Evolutionary conservation across 1,284 basidiomycete species (phyloP).

Genomic region (Volvariella volvacea): DNA sequence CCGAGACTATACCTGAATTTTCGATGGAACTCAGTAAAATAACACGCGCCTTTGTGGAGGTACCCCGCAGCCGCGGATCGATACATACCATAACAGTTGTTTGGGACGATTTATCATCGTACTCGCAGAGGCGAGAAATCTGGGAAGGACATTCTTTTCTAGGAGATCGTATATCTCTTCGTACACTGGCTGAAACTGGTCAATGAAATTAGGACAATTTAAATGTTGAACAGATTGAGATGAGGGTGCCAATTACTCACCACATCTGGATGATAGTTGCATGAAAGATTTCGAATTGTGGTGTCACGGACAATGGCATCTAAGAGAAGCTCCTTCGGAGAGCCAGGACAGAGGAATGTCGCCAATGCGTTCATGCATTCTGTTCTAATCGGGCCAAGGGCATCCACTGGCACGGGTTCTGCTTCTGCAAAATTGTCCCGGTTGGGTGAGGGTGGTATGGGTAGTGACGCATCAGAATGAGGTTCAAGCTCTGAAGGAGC

Average conservation of each 20-base stretch:
- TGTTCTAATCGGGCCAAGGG: slow-evolving; percentile 14
- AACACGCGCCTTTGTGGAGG: too few species aligned
- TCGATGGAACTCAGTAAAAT: too few species aligned
- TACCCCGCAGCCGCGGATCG: background rate
- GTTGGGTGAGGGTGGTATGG: too few species aligned
- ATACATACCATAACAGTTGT: slow-evolving; percentile 25
- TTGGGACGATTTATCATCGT: slow-evolving; percentile 31
- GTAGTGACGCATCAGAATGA: too few species aligned
- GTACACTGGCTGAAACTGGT: slow-evolving; percentile 29
- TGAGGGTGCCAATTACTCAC: slow-evolving; percentile 18
- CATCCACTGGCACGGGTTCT: slow-evolving; percentile 8
- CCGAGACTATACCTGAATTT: slow-evolving; percentile 18
- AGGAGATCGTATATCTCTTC: slow-evolving; percentile 24
- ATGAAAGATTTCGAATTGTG: slow-evolving; percentile 21
- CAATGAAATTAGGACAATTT: background rate
- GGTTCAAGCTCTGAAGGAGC: too few species aligned
- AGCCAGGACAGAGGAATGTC: slow-evolving; percentile 28
- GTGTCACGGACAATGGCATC: slow-evolving; percentile 25
- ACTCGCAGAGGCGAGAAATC: slow-evolving; percentile 21
- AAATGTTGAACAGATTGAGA: background rate
- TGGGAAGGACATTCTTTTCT: slow-evolving; percentile 22
- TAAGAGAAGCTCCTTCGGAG: slow-evolving; percentile 28
- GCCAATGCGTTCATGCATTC: slow-evolving; percentile 28
- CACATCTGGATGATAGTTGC: slow-evolving; percentile 31
- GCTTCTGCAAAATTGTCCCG: background rate